Conservation (phyloP, 371 early-diverging fungal genomes). For the Mortierella sp. region DNA sequence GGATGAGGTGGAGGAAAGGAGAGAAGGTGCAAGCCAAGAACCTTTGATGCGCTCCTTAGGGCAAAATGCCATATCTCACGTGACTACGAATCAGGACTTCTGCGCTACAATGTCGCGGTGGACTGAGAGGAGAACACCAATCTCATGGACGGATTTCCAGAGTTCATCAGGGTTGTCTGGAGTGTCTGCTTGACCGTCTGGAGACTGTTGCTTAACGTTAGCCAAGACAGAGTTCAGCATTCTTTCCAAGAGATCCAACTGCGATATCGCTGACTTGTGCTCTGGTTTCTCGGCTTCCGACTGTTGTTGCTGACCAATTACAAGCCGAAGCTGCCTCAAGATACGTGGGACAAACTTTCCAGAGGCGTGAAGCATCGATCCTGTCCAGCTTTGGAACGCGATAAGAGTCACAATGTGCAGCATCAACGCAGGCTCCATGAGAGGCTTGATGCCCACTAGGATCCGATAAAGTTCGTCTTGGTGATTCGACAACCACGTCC, state of each 20-base stretch:
- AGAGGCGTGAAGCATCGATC: conserved; percentile 52
- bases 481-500: conserved; percentile 13
- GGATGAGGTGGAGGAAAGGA: neutral
- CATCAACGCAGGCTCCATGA: conserved; percentile 30
- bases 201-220: conserved; percentile 22
- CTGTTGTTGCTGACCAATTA: conserved; percentile 5
- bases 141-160: conserved; percentile 22
- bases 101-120: too few species aligned
- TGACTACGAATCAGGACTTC: neutral
- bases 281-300: neutral
- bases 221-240: conserved; percentile 28
- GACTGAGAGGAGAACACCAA: conserved; percentile 10
- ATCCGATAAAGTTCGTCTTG: conserved; percentile 18
- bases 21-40: too few species aligned
- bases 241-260: conserved; percentile 24
- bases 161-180: conserved; percentile 3
- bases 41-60: too few species aligned
- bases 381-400: conserved; percentile 39
- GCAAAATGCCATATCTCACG: too few species aligned
- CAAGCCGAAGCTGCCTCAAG: conserved; percentile 29
- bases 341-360: conserved; percentile 52
- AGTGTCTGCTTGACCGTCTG: conserved; percentile 5
- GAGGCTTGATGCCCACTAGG: conserved; percentile 17
- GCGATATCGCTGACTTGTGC: neutral
- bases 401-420: conserved; percentile 45